These are phyloP conservation scores for Ustilago cynodontis DNA, from an alignment of 1,284 basidiomycete genomes.

Conservation along the genomic window DNA sequence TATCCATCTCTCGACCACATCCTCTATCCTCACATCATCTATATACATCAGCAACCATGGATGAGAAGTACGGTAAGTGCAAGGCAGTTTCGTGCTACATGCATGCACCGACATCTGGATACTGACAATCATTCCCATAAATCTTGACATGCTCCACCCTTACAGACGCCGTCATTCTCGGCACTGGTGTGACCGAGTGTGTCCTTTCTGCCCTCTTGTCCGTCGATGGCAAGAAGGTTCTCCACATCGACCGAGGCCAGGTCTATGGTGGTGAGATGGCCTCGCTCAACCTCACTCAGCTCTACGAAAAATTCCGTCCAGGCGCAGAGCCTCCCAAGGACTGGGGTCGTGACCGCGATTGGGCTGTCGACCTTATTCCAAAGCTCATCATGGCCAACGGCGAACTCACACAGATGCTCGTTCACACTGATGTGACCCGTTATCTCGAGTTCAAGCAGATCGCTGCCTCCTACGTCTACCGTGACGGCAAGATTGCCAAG, in stretches of 20 bases:
- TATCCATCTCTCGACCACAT: background rate
- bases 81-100: background rate
- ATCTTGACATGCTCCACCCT: background rate
- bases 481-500: slow-evolving; percentile 96
- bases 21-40: background rate
- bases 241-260: slow-evolving; percentile 99
- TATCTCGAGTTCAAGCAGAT: slow-evolving; percentile 99
- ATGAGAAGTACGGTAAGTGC: slow-evolving; percentile 63
- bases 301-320: slow-evolving; percentile 92
- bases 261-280: slow-evolving; percentile 99
- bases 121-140: slow-evolving; percentile 6
- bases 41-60: slow-evolving; percentile 42
- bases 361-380: slow-evolving; percentile 69
- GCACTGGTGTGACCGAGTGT: slow-evolving; percentile 97
- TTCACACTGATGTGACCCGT: slow-evolving; percentile 97
- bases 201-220: slow-evolving; percentile 88
- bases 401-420: slow-evolving; percentile 96
- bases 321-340: slow-evolving; percentile 73
- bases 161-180: slow-evolving; percentile 71
- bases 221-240: slow-evolving; percentile 98
- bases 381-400: slow-evolving; percentile 91
- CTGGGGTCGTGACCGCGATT: slow-evolving; percentile 69
- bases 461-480: slow-evolving; percentile 96
- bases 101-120: background rate
- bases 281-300: slow-evolving; percentile 95